Base-by-base conservation (phyloP, 208 protist species). In the Crithidia bombi region DNA sequence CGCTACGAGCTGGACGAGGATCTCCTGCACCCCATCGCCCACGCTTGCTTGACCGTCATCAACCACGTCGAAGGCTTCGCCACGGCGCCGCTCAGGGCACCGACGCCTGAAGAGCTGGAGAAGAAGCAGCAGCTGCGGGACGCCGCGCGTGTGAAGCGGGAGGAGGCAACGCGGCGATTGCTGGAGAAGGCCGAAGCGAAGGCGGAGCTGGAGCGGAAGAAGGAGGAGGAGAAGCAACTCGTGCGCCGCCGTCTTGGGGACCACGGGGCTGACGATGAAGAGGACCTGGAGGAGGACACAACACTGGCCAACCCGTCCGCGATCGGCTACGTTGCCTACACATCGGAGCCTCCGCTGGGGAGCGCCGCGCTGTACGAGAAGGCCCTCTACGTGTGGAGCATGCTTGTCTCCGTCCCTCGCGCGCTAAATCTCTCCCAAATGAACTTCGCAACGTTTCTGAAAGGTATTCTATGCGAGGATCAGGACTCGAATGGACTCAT, bases 1-100 rank as follows among this genome's bases (percentile, higher is more conserved):
- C 84, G 85, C 21, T 82, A 85, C 52, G 85, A 94, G 74, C 72
- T 96, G 17, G 91, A 96, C 80, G 89, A 94, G 61, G 89, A 96
- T 56, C 68, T 96, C 19, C 52, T 96, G n/a, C 80, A 94, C 78
- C 84, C 85, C 52, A 89, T 96, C 62, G 89, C 89, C 19, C 85
- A 96, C 68, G 89, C 85, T 12, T 92, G 83, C 41, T 44, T 94
- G 46, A 82, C 69, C 2, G 75, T 87, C 32, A 69, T 94, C 36
- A 96, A 96, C 61, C 65, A 75, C 6, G 90, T 96, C 69, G 91
- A 96, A 59, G 91, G 91, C 41, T 96, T 87, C 69, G 68, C 65
- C 6, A 91, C 89, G n/a, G 49, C 38, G 28, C 83, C 89, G 6
- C 90, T 86, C 75, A 74, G 61, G 15, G 65, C 69, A 33, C 86